A percentile compares a stretch with the other conserved stretches of the same genome.
Evolutionary conservation across 2,329 filamentous ascomycete species (phyloP).

Genomic region (Samsoniella hepiali): DNA sequence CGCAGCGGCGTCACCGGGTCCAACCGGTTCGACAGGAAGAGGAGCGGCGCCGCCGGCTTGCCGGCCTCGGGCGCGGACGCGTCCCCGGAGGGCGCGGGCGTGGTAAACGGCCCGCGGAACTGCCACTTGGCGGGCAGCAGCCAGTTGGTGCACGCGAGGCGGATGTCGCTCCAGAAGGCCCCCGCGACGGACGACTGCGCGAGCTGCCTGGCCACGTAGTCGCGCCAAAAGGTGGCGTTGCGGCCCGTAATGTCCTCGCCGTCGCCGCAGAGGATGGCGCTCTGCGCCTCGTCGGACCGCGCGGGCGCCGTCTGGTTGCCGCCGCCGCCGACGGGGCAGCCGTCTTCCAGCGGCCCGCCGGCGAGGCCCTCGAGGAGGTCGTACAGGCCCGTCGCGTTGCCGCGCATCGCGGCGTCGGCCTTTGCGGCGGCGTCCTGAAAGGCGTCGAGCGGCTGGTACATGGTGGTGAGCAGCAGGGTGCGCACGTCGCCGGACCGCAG

Average conservation of each 20-base stretch:
- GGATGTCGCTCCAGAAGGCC: slow-evolving; percentile 34
- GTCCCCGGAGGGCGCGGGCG: slow-evolving; percentile 22
- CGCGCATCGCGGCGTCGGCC: slow-evolving; percentile 22
- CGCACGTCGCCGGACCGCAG: slow-evolving; percentile 34
- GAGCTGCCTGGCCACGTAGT: slow-evolving; percentile 29
- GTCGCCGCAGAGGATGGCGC: slow-evolving; percentile 36
- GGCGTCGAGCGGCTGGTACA: slow-evolving; percentile 27
- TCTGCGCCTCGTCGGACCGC: slow-evolving; percentile 23
- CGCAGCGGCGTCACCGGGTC: slow-evolving; percentile 46
- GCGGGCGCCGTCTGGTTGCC: neutral
- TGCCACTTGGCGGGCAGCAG: slow-evolving; percentile 36
- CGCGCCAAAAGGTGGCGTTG: slow-evolving; percentile 26
- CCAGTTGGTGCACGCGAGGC: slow-evolving; percentile 40
- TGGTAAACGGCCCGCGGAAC: slow-evolving; percentile 37
- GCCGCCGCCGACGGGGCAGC: slow-evolving; percentile 19
- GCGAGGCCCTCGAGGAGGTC: neutral
- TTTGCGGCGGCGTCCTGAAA: slow-evolving; percentile 23
- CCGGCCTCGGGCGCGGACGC: slow-evolving; percentile 26
- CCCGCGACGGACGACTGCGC: slow-evolving; percentile 32
- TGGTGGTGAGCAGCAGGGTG: slow-evolving; percentile 24
- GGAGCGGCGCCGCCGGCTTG: slow-evolving; percentile 39
- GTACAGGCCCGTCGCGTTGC: slow-evolving; percentile 15
- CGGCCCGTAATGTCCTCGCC: slow-evolving; percentile 27
- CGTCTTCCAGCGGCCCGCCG: neutral
- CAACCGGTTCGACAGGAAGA: slow-evolving; percentile 41